Evolutionary conservation across 225 moss, liverwort and hornwort species (phyloP).

Genomic region (Thuidium tamariscinum): DNA sequence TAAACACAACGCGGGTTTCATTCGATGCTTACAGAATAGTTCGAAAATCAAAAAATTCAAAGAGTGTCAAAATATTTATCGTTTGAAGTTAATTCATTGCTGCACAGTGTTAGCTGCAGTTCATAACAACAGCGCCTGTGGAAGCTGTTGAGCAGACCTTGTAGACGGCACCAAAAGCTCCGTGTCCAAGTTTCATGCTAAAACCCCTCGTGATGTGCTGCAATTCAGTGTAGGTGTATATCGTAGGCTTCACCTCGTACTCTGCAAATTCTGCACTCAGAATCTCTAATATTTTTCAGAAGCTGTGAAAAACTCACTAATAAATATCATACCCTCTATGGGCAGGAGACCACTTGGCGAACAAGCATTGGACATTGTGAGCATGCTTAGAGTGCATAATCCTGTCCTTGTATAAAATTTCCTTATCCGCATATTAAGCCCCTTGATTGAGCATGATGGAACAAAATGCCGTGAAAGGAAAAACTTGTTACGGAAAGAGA

Average conservation of each 20-base stretch:
- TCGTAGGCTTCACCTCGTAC: conserved; percentile 6
- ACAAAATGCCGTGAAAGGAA: background rate
- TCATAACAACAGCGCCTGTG: background rate
- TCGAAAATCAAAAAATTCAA: background rate
- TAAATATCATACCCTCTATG: background rate
- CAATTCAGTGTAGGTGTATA: background rate
- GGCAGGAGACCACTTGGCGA: background rate
- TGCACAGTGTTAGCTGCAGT: background rate
- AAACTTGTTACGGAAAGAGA: background rate
- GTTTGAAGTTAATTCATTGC: background rate
- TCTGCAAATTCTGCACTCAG: background rate
- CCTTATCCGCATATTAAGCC: background rate
- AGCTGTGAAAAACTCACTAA: background rate
- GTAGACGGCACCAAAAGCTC: conserved; percentile 7
- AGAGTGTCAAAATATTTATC: background rate
- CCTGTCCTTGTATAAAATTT: too few species aligned
- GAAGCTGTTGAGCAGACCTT: background rate
- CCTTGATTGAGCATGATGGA: background rate
- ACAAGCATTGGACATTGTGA: background rate
- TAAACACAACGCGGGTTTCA: background rate
- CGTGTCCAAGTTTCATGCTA: conserved; percentile 5
- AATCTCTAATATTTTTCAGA: background rate
- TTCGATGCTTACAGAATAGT: too few species aligned
- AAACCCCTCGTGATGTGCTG: background rate
- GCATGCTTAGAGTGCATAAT: background rate